These are phyloP conservation scores for Pyronema domesticum DNA, from an alignment of 495 filamentous ascomycete genomes.

Conservation along the genomic window DNA sequence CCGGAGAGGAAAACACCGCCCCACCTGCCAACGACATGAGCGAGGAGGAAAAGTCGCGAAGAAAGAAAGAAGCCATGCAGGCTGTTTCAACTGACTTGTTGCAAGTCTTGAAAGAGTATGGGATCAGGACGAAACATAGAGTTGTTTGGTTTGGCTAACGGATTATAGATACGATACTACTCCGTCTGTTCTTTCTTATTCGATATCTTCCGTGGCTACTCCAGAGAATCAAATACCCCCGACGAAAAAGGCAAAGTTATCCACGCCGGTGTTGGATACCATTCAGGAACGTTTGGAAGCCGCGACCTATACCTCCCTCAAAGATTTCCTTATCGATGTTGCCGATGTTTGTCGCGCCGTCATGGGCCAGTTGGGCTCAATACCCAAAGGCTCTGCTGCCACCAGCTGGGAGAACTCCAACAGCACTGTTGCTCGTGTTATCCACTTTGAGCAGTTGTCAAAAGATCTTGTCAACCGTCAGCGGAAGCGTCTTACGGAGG, in stretches of 20 bases:
- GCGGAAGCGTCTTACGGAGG: slow-evolving; percentile 11
- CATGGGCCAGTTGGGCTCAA: background rate
- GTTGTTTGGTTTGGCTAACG: slow-evolving; percentile 4
- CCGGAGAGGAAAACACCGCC: background rate
- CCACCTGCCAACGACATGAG: background rate
- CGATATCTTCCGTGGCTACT: slow-evolving; percentile 5
- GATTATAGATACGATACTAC: slow-evolving; percentile 15
- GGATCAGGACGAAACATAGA: background rate
- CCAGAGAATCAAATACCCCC: slow-evolving; percentile 4
- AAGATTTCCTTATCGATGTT: slow-evolving; percentile 15
- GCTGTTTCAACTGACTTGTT: slow-evolving; percentile 16
- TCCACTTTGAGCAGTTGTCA: slow-evolving; percentile 17
- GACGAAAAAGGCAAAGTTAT: slow-evolving; percentile 19
- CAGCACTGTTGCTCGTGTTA: slow-evolving; percentile 8
- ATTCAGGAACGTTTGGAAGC: slow-evolving; percentile 11
- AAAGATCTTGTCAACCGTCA: slow-evolving; percentile 15
- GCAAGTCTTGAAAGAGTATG: slow-evolving; percentile 18
- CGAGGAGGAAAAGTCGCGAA: slow-evolving; percentile 1
- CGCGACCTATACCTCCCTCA: slow-evolving; percentile 12
- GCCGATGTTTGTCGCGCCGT: slow-evolving; percentile 13
- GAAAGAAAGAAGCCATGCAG: slow-evolving; percentile 7
- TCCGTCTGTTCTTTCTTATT: slow-evolving; percentile 13
- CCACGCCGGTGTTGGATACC: slow-evolving; percentile 14
- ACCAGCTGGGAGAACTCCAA: background rate
- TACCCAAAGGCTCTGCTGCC: slow-evolving; percentile 1